A percentile compares a stretch with the other conserved stretches of the same genome.
Conservation (phyloP, 768 basidiomycete species). For the Pleurotus platypus region DNA sequence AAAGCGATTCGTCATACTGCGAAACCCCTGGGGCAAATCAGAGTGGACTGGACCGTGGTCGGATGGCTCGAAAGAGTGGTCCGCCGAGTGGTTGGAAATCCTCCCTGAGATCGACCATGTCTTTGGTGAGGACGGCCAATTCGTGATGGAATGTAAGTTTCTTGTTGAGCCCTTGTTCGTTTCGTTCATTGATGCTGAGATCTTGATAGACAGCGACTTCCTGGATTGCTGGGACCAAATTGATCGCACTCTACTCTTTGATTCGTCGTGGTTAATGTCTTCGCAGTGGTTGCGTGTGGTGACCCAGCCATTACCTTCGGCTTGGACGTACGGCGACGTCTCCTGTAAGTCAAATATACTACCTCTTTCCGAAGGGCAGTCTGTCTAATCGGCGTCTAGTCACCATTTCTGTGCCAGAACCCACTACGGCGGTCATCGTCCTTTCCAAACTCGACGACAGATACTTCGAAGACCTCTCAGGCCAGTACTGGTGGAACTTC, state of each 20-base stretch:
- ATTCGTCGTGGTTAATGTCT: slow-evolving; percentile 46
- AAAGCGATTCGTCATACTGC: slow-evolving; percentile 47
- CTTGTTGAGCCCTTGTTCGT: neutral
- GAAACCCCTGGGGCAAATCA: slow-evolving; percentile 50
- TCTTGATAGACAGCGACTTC: slow-evolving; percentile 40
- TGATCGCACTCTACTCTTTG: slow-evolving; percentile 46
- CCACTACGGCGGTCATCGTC: slow-evolving; percentile 40
- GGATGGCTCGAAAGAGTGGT: slow-evolving; percentile 59
- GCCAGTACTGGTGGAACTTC: slow-evolving; percentile 35
- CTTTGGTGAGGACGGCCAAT: slow-evolving; percentile 52
- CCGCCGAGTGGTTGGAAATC: slow-evolving; percentile 41
- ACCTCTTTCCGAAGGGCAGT: neutral
- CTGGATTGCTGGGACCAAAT: slow-evolving; percentile 42
- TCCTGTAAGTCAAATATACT: slow-evolving; percentile 30
- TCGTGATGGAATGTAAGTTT: slow-evolving; percentile 50
- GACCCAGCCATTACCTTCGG: slow-evolving; percentile 25
- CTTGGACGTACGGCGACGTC: slow-evolving; percentile 44
- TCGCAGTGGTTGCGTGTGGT: slow-evolving; percentile 48
- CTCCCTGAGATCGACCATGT: slow-evolving; percentile 38
- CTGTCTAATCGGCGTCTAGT: slow-evolving; percentile 22
- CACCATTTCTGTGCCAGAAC: slow-evolving; percentile 34
- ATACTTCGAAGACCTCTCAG: slow-evolving; percentile 38
- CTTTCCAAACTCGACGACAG: slow-evolving; percentile 43
- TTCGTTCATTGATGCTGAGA: neutral
- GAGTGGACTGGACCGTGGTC: slow-evolving; percentile 54